These are phyloP conservation scores for Aspergillus alliaceus DNA, from an alignment of 2,329 filamentous ascomycete species.

Conservation along the genomic window DNA sequence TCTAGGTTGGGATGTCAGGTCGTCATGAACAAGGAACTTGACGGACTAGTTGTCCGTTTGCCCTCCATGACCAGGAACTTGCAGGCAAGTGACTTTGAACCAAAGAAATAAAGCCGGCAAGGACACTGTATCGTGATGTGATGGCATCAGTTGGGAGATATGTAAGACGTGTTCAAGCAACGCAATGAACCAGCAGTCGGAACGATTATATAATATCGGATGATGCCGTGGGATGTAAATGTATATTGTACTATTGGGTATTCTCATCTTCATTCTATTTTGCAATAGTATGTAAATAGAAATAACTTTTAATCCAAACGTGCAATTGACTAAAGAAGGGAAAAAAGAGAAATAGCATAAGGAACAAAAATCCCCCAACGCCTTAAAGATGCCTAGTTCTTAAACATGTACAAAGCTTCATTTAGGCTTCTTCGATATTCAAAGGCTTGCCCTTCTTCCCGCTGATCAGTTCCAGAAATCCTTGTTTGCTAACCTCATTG, in stretches of 20 bases:
- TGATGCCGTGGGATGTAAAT: conserved; percentile 13
- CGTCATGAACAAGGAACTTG: conserved; percentile 83
- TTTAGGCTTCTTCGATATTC: conserved; percentile 46
- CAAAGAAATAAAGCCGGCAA: conserved; percentile 34
- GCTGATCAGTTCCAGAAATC: conserved; percentile 86
- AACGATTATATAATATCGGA: conserved; percentile 4
- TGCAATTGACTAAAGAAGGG: too few species aligned
- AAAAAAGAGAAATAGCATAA: too few species aligned
- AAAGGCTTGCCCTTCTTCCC: conserved; percentile 54
- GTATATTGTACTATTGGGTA: conserved; percentile 27
- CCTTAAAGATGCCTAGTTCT: conserved; percentile 33
- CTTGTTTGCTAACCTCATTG: conserved; percentile 95
- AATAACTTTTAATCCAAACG: conserved; percentile 25
- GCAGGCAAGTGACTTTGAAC: conserved; percentile 86
- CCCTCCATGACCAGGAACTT: conserved; percentile 94
- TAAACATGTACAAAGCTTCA: conserved; percentile 8
- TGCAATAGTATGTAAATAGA: conserved; percentile 24
- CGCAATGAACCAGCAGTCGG: neutral
- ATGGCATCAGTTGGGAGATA: neutral
- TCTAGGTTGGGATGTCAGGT: conserved; percentile 85
- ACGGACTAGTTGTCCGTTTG: conserved; percentile 80
- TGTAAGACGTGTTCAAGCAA: conserved; percentile 14
- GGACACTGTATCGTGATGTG: neutral
- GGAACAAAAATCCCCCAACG: conserved; percentile 28
- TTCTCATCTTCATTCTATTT: conserved; percentile 26